Percentiles rank a stretch among this genome's conserved stretches.
Evolutionary conservation across 306 rosid species (phyloP).

Genomic region (Corylus americana): DNA sequence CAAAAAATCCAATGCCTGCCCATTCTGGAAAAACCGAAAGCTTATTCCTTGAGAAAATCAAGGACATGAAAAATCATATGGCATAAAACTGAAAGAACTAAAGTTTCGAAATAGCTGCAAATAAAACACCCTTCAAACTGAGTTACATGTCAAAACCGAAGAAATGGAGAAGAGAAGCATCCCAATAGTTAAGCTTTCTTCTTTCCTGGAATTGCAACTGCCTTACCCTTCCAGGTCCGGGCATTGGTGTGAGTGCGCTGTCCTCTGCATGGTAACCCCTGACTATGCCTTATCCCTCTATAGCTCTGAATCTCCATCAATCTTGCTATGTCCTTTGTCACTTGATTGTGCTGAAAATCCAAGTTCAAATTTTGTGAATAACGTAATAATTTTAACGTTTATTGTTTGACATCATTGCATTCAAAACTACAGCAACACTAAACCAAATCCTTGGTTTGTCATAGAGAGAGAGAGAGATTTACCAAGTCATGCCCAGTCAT

Average conservation of each 20-base stretch:
- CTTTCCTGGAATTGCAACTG: slow-evolving; percentile 25
- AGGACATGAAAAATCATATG: neutral
- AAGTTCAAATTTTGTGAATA: neutral
- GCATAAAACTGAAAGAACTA: neutral
- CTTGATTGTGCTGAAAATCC: slow-evolving; percentile 41
- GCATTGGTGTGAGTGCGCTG: slow-evolving; percentile 70
- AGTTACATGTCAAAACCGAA: too few species aligned
- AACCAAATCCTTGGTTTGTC: neutral
- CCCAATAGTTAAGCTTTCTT: slow-evolving; percentile 13
- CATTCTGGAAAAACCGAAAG: neutral
- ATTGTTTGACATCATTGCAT: neutral
- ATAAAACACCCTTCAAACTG: neutral
- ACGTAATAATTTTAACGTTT: neutral
- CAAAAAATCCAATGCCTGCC: neutral
- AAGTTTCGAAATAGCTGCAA: neutral
- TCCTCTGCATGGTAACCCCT: slow-evolving; percentile 61
- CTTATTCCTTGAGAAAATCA: neutral
- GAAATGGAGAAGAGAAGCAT: too few species aligned
- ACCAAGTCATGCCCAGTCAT: slow-evolving; percentile 70
- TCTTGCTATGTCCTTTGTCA: slow-evolving; percentile 49
- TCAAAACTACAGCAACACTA: neutral
- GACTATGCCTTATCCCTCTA: slow-evolving; percentile 57
- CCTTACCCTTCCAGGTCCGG: slow-evolving; percentile 54
- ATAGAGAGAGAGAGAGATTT: slow-evolving; percentile 6
- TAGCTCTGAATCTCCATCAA: slow-evolving; percentile 55